Evolutionary conservation across 768 basidiomycete genomes (phyloP).

Genomic region (Lactifluus pinguis): DNA sequence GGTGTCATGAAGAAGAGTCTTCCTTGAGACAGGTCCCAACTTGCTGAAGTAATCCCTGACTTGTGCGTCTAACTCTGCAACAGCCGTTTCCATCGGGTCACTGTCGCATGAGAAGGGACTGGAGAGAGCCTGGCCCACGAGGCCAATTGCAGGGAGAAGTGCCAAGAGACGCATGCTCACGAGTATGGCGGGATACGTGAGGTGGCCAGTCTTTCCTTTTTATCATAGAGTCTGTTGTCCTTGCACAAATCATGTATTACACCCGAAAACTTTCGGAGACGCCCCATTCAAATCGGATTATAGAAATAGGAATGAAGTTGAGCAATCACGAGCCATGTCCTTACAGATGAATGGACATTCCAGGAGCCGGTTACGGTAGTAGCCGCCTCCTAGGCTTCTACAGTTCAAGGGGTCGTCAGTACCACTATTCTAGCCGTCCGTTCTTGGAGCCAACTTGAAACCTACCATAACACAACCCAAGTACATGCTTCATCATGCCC

Average conservation of each 20-base stretch:
- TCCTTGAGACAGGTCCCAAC: not conserved
- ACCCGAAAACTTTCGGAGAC: not conserved
- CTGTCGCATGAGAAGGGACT: not conserved
- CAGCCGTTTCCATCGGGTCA: conserved; percentile 1
- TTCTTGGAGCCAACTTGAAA: too few species aligned
- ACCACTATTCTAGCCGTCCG: not conserved
- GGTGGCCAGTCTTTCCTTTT: not conserved
- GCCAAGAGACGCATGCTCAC: conserved; percentile 2
- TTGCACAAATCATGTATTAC: not conserved
- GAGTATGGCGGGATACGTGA: not conserved
- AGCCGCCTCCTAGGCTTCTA: not conserved
- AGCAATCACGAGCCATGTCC: not conserved
- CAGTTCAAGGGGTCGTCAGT: not conserved
- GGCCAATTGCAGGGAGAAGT: not conserved
- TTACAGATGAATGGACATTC: not conserved
- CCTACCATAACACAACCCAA: too few species aligned
- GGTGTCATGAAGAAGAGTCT: conserved; percentile 5
- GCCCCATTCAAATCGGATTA: not conserved
- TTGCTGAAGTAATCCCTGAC: conserved; percentile 11
- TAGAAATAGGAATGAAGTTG: not conserved
- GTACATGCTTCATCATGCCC: too few species aligned
- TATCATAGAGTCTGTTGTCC: not conserved
- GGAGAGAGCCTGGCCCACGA: conserved; percentile 1
- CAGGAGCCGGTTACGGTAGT: not conserved
- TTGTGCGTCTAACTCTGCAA: not conserved